Conservation (phyloP, 306 rosid species). For the Calophaca sinica region DNA sequence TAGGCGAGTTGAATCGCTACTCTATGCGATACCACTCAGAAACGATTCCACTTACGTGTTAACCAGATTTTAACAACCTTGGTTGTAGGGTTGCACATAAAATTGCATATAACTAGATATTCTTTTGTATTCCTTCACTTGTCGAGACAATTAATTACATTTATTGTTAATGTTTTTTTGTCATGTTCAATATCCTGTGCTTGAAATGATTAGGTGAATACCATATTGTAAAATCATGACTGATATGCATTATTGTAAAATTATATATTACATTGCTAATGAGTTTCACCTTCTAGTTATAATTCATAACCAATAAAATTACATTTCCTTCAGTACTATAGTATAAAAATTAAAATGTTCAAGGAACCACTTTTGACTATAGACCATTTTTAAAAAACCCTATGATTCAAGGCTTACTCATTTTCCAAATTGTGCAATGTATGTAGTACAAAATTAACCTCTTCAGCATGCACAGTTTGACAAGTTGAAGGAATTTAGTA, state of each 20-base stretch:
- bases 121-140: neutral
- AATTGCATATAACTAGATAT: neutral
- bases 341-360: neutral
- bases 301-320: neutral
- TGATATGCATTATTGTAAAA: neutral
- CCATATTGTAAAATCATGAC: slow-evolving; percentile 2
- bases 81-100: neutral
- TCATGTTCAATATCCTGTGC: neutral
- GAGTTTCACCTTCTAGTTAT: neutral
- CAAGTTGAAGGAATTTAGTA: neutral
- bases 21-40: no score
- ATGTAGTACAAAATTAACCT: neutral
- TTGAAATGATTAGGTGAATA: slow-evolving; percentile 11
- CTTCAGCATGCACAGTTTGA: slow-evolving; percentile 11
- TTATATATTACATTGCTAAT: neutral
- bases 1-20: no score
- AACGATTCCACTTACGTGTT: no score
- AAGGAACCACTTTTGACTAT: neutral
- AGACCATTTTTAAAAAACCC: neutral
- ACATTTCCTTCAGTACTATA: neutral
- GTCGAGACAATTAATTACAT: neutral
- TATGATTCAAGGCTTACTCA: neutral
- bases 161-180: neutral
- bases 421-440: neutral
- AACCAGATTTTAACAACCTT: no score